Evolutionary conservation across 73 alveolate genomes (phyloP).

Genomic region (Tetrahymena elliotti): DNA sequence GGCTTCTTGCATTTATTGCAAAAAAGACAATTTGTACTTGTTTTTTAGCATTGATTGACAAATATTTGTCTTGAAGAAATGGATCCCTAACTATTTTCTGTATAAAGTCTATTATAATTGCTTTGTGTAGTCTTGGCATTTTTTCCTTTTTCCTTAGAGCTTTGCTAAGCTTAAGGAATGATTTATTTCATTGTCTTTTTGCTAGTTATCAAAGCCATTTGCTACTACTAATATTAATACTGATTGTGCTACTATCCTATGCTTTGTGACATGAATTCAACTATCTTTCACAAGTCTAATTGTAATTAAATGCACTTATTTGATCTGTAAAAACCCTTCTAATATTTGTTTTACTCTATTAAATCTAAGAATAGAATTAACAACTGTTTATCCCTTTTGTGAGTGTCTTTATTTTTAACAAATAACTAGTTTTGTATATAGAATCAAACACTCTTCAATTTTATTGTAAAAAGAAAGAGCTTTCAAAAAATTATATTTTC

Average conservation of each 20-base stretch:
- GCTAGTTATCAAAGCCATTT: not conserved
- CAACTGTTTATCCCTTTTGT: not conserved
- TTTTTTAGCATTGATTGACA: not conserved
- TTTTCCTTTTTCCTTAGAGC: not conserved
- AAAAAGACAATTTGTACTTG: not conserved
- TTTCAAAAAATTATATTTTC: not conserved
- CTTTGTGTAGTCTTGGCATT: not conserved
- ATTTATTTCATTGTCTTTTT: not conserved
- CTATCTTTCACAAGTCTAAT: not conserved
- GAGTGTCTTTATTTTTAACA: not conserved
- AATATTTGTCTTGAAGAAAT: not conserved
- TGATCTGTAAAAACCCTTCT: not conserved
- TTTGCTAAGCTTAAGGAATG: not conserved
- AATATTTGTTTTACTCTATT: not conserved
- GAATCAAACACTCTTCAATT: not conserved
- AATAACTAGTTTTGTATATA: not conserved
- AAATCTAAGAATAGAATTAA: not conserved
- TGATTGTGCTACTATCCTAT: not conserved
- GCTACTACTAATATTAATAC: not conserved
- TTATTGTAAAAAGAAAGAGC: not conserved
- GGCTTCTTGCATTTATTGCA: conserved; percentile 14
- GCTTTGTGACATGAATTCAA: not conserved
- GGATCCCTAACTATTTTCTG: not conserved
- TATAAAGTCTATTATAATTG: not conserved
- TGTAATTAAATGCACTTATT: not conserved